phyloP scores from a whole-genome alignment of 352 stramenopile genomes.

The Phytophthora meadii region DNA sequence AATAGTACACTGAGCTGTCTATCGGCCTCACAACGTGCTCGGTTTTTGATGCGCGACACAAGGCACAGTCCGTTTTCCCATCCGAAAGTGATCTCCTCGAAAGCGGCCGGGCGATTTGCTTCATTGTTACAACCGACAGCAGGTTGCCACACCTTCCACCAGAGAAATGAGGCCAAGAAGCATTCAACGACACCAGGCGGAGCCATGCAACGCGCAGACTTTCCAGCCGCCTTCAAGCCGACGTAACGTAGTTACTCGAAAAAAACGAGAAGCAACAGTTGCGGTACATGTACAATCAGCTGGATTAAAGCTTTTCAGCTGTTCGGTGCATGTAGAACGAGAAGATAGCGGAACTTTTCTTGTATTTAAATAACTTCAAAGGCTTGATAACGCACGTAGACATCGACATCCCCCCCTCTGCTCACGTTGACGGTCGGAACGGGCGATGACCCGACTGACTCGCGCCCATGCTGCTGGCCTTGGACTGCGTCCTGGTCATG shows the following conservation, averaged over 20 bases:
- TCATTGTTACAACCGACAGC: conserved; percentile 29
- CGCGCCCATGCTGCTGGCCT: conserved; percentile 16
- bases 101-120: conserved; percentile 20
- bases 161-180: conserved; percentile 14
- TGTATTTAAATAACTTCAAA: conserved; percentile 42
- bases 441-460: conserved; percentile 22
- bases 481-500: conserved; percentile 33
- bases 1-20: conserved; percentile 29
- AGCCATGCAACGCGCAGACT: conserved; percentile 28
- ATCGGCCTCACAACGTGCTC: conserved; percentile 1
- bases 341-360: no score
- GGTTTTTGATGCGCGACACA: conserved; percentile 26
- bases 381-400: conserved; percentile 13
- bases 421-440: conserved; percentile 16
- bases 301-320: neutral
- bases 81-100: conserved; percentile 23
- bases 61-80: conserved; percentile 28
- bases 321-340: no score
- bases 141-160: conserved; percentile 12
- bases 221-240: conserved; percentile 31
- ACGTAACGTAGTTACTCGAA: conserved; percentile 15
- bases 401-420: neutral
- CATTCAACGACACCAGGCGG: conserved; percentile 25
- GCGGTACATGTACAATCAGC: conserved; percentile 2
- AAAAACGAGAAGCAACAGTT: neutral